Evolutionary conservation across 1,139 yeast genomes (phyloP).

Genomic region (Geotrichum europaeum): DNA sequence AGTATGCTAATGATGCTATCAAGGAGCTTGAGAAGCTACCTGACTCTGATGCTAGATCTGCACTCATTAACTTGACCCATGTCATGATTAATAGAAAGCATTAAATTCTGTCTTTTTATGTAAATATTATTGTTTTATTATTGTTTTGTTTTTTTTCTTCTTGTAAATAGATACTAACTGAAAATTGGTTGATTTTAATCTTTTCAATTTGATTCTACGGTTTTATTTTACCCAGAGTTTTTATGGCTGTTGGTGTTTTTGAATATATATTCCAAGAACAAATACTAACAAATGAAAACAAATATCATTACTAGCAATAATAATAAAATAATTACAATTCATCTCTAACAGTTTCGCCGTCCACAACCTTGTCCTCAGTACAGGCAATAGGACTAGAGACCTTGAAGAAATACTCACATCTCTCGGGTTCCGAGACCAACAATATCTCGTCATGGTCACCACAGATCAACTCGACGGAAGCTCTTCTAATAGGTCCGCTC

Average conservation of each 20-base stretch:
- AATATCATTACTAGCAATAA: not conserved
- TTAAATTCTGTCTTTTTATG: slow-evolving; percentile 12
- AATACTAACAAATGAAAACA: not conserved
- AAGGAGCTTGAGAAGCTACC: slow-evolving; percentile 63
- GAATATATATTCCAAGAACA: not conserved
- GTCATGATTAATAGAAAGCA: slow-evolving; percentile 69
- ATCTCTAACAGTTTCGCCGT: slow-evolving; percentile 2
- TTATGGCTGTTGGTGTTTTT: too few species aligned
- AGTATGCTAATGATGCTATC: slow-evolving; percentile 71
- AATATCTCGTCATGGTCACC: slow-evolving; percentile 53
- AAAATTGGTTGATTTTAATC: not conserved
- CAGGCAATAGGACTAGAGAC: slow-evolving; percentile 72
- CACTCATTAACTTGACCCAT: slow-evolving; percentile 77
- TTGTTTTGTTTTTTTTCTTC: not conserved
- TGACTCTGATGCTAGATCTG: slow-evolving; percentile 82
- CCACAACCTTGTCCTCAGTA: slow-evolving; percentile 11
- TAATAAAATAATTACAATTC: slow-evolving; percentile 5
- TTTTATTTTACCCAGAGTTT: too few species aligned
- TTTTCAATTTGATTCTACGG: not conserved
- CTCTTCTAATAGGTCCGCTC: slow-evolving; percentile 87
- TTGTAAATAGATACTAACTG: not conserved
- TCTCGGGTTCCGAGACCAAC: slow-evolving; percentile 79
- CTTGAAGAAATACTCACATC: slow-evolving; percentile 68
- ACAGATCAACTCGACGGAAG: slow-evolving; percentile 59
- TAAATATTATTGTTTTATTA: not conserved